Percentiles rank a stretch among this genome's conserved stretches.
Conservation (phyloP, 2,329 filamentous ascomycete species). For the Grosmannia clavigera region DNA sequence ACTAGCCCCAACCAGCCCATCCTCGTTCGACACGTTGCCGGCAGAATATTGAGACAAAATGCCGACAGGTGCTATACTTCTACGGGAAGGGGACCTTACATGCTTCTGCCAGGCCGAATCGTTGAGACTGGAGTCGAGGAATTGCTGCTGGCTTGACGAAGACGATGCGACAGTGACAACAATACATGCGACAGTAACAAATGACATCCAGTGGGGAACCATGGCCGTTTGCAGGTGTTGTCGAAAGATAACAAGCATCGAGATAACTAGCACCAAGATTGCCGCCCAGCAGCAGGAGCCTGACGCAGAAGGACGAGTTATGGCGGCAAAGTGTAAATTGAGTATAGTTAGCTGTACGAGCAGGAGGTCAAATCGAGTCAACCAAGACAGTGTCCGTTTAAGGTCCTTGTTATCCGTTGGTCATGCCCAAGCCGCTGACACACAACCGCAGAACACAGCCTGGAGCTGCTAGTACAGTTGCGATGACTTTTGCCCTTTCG, state of each 20-base stretch:
- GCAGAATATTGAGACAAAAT: conserved; percentile 18
- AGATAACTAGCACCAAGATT: not conserved
- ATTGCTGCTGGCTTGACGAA: conserved; percentile 2
- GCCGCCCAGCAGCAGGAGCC: no score
- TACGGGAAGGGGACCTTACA: conserved; percentile 23
- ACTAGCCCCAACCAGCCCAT: conserved; percentile 18
- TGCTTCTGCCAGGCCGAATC: conserved; percentile 25
- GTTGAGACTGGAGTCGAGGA: conserved; percentile 4
- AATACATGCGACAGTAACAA: not conserved
- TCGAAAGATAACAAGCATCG: not conserved
- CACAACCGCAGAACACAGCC: not conserved
- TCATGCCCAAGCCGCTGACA: not conserved
- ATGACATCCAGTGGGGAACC: conserved; percentile 1
- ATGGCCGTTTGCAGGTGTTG: not conserved
- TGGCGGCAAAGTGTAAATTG: not conserved
- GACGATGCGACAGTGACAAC: not conserved
- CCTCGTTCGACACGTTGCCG: conserved; percentile 26
- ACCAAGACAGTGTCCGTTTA: not conserved
- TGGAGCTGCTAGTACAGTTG: not conserved
- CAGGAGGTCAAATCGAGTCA: not conserved
- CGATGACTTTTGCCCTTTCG: not conserved
- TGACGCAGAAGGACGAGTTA: not conserved
- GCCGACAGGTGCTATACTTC: conserved; percentile 19
- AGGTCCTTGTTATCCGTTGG: not conserved
- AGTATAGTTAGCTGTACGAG: not conserved